Base-by-base conservation (phyloP, 1,139 yeast genomes). In the Meyerozyma elateridarum region DNA sequence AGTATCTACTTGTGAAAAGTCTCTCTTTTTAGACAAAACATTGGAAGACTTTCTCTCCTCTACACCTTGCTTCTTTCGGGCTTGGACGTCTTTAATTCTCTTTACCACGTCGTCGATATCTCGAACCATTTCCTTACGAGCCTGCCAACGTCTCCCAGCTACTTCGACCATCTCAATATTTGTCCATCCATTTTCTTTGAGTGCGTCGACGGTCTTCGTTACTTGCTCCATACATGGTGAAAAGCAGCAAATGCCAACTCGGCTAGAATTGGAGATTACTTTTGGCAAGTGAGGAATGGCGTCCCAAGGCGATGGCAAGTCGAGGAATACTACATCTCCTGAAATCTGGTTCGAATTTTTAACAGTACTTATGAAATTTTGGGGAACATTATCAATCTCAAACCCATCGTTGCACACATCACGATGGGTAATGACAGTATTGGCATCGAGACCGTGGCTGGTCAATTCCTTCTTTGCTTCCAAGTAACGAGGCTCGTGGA, bases 191-290 rank as follows among this genome's bases (percentile, higher is more conserved):
- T 78, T 59, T 21, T 66, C 72, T 43, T 81, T 79, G 38, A 93
- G 64, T 0, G 84, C 81, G 43, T 74, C 80, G 8, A 91, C 78
- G 0, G 97, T 84, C 48, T 84, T 79, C 37, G 81, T 81, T 3
- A 93, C 98, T 61, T 93, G 99, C 58, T 93, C 99, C 34, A 93
- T 85, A 58, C 99, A 93, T 7, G 99, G 99, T 21, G 95, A 85
- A 54, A 91, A 91, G 56, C 97, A 91, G 59, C 98, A 91, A 33
- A 91, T 71, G 2, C 83, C 79, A 8, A 78, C 82, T 27, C 70
- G 63, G 37, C 69, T 64, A 15, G 61, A 61, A 6, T 59, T 54
- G n/a, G 83, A 61, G 13, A 85, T 69, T 4, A 84, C 94, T 22
- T 54, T 48, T 16, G 67, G 61, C 29, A 91, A 61, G 53, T 84